A percentile compares a stretch with the other conserved stretches of the same genome.
Conservation (phyloP, 169 alveolate genomes). For the Plasmodium knowlesi region DNA sequence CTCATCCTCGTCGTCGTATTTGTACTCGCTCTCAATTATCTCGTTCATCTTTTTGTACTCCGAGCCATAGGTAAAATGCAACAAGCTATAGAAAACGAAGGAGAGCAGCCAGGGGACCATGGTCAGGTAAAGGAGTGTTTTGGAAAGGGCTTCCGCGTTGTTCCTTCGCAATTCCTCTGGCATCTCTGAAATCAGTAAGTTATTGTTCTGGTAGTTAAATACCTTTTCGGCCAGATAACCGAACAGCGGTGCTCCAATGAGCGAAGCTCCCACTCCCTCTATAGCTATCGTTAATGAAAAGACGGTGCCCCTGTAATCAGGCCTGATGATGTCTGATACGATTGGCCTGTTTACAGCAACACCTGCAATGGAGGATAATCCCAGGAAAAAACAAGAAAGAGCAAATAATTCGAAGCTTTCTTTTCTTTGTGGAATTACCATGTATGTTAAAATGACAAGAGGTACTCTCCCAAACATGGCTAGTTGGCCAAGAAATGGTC, state of each 20-base stretch:
- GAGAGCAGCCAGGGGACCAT: conserved; percentile 89
- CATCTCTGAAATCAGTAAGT: conserved; percentile 85
- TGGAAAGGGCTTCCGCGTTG: conserved; percentile 90
- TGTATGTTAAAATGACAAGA: conserved; percentile 31
- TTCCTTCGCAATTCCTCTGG: conserved; percentile 81
- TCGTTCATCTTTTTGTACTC: conserved; percentile 71
- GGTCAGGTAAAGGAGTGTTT: conserved; percentile 85
- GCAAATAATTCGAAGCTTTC: conserved; percentile 68
- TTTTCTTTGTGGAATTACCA: conserved; percentile 33
- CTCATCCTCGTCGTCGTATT: conserved; percentile 72
- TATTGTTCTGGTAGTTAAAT: conserved; percentile 87
- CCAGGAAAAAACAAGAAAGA: conserved; percentile 82
- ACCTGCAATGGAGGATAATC: conserved; percentile 92
- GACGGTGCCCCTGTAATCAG: conserved; percentile 91
- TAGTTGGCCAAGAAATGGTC: conserved; percentile 87
- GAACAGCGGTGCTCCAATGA: conserved; percentile 90
- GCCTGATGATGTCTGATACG: conserved; percentile 90
- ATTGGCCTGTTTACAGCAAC: conserved; percentile 92
- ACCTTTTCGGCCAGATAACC: conserved; percentile 90
- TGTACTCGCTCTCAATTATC: conserved; percentile 57
- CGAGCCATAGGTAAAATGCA: conserved; percentile 86
- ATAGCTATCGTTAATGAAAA: conserved; percentile 86
- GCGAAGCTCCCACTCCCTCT: conserved; percentile 91
- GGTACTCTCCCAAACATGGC: conserved; percentile 76
- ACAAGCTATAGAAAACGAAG: conserved; percentile 83